Percentiles rank a stretch among this genome's conserved stretches.
Conservation (phyloP, 208 protist genomes). For the Acanthamoeba rhysodes region DNA sequence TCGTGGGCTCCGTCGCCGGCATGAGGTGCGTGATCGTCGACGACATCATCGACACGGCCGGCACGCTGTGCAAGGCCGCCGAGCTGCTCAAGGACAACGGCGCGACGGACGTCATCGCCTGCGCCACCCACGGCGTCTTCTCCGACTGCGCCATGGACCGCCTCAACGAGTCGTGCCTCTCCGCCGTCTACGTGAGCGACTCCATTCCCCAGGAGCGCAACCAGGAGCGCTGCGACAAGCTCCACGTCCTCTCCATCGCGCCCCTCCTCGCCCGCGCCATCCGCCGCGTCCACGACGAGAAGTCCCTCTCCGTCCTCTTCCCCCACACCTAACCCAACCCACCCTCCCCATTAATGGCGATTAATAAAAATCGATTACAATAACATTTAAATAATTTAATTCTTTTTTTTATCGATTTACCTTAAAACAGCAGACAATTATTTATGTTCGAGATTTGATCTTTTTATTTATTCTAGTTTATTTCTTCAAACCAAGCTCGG, state of each 20-base stretch:
- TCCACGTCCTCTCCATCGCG: slow-evolving; percentile 94
- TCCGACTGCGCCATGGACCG: slow-evolving; percentile 92
- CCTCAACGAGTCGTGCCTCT: slow-evolving; percentile 93
- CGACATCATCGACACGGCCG: slow-evolving; percentile 98
- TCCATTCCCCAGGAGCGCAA: slow-evolving; percentile 95
- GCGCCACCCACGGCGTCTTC: slow-evolving; percentile 97
- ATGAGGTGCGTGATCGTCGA: slow-evolving; percentile 96
- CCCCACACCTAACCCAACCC: neutral
- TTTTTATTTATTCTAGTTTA: too few species aligned
- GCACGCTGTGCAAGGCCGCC: slow-evolving; percentile 95
- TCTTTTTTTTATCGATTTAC: too few species aligned
- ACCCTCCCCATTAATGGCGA: too few species aligned
- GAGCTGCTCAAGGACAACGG: slow-evolving; percentile 95
- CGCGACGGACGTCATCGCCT: slow-evolving; percentile 94
- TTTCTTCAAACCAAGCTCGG: too few species aligned
- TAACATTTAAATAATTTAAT: too few species aligned
- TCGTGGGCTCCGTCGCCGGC: slow-evolving; percentile 96
- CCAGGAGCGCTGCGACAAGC: slow-evolving; percentile 90
- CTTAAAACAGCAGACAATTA: too few species aligned
- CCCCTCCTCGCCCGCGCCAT: slow-evolving; percentile 94
- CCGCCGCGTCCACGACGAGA: slow-evolving; percentile 89
- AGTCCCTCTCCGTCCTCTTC: slow-evolving; percentile 77
- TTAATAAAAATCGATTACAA: too few species aligned
- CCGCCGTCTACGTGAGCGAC: slow-evolving; percentile 95
- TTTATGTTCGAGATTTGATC: too few species aligned